phyloP scores from a whole-genome alignment of 148 eudicot genomes.

The Fagopyrum homotropicum region DNA sequence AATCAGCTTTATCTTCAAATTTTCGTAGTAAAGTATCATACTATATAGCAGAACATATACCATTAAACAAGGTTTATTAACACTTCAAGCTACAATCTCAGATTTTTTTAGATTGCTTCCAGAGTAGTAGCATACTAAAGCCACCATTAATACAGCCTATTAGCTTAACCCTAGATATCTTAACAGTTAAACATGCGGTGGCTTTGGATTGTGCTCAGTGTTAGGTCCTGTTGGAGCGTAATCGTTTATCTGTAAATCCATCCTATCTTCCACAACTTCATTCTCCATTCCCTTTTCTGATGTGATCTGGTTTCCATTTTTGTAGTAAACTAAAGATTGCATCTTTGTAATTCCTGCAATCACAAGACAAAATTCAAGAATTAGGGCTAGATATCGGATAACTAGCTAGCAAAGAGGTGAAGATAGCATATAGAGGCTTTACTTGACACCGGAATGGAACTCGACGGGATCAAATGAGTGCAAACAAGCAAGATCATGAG shows the following conservation, averaged over 20 bases:
- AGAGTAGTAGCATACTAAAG: neutral
- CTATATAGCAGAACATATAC: neutral
- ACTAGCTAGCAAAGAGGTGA: neutral
- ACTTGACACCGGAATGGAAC: constrained; percentile 37
- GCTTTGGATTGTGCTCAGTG: constrained; percentile 41
- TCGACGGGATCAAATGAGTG: constrained; percentile 28
- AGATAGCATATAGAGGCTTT: neutral
- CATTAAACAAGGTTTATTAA: neutral
- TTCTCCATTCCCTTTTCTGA: constrained; percentile 14
- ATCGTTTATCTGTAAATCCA: constrained; percentile 37
- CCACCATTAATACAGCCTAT: neutral
- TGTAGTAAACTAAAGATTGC: neutral
- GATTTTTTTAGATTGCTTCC: neutral
- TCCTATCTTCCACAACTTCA: constrained; percentile 18
- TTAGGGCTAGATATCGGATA: neutral
- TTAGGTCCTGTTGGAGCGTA: constrained; percentile 42
- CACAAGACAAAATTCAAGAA: neutral
- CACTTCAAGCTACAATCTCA: neutral
- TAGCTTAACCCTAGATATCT: neutral
- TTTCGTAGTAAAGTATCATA: neutral
- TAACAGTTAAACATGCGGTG: constrained; percentile 18
- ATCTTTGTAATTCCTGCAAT: neutral
- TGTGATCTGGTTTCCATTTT: neutral
- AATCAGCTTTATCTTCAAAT: too few species aligned
- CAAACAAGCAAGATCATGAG: constrained; percentile 25